Base-by-base conservation (phyloP, 768 basidiomycete genomes). In the Tylopilus sp. region DNA sequence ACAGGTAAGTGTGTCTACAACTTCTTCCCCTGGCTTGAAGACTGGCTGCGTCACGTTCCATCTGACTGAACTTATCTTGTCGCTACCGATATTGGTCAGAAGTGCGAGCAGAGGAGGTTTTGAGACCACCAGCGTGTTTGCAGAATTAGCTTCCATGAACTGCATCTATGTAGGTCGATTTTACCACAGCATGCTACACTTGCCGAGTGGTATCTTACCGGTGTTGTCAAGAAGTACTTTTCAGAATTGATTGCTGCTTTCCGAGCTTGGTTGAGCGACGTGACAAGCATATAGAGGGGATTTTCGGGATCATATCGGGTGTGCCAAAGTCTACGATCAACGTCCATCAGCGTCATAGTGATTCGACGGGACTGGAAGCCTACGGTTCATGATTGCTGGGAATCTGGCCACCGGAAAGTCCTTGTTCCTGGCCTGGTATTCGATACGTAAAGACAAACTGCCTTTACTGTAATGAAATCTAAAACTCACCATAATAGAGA, bases 1-100 rank as follows among this genome's bases (percentile, higher is more conserved):
- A 60, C 83, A 85, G 8, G 75, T 77, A 26, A 85, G 57, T 23
- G 79, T 72, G 52, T 85, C 81, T 28, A 84, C 72, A 8, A 85
- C 68, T 28, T 46, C 61, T 57, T 78, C 73, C 46, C 70, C 68
- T 1, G 64, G 57, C 21, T 63, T 52, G 68, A 75, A 82, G 10
- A 71, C 67, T 2, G 73, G 55, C n/a, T 66, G 62, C 5, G 69
- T 71, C 33, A 80, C 71, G 20, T 62, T 73, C 79, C 79, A 83
- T 22, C 53, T 63, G 22, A 67, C 62, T 10, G 58, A 48, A 5
- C 63, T 61, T 13, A 67, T 59, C n/a, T 69, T 68, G 41, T 61
- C 53, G 46, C 61, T 71, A 30, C 82, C 83, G 33, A 69, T 60
- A 65, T 85, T 84, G 4, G 83, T 78, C 53, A 84, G 61, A 30